Evolutionary conservation across 78 protist species (phyloP), one percentile per base, ranked within the genome.

Genomic region (Salpingoeca rosetta): DNA sequence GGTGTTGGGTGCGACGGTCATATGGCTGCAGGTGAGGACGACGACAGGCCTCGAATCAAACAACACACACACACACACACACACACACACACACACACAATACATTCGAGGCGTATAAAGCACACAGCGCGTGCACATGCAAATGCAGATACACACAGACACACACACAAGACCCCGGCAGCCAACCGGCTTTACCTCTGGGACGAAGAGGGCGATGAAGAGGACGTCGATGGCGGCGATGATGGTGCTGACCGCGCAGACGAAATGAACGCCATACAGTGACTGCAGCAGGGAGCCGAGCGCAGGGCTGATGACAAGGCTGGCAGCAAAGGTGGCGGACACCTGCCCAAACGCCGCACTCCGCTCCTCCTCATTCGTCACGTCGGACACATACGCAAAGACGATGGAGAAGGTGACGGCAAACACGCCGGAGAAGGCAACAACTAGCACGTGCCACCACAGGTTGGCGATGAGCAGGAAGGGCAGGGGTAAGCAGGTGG

Each of bases 331-430:
- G 65, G 65, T 51, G 65, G 65, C 65, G 7, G 65, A 51, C 31
- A 80, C 83, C 83, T 80, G 36, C 0, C 83, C 83, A 28, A 38
- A 80, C 28, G 83, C 83, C 0, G 73, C 65, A 42, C 73, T 80
- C 3, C 83, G 57, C 73, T 80, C 83, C 1, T 22, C 35, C 24
- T 80, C 83, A 27, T 17, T 24, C 35, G 83, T 80, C 1, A 80
- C 40, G 73, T 80, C 83, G 39, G 83, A 28, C 7, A 44, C 83
- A 24, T 80, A 80, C 26, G 83, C 83, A 80, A 80, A 80, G 37
- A 80, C 83, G 35, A 80, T n/a, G 27, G 75, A 44, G 83, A 80
- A 80, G 24, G 83, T 80, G 37, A 80, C 83, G 45, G 83, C 7
- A n/a, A 80, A 80, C 36, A 44, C 12, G 83, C 83, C 83, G 17